A percentile compares a stretch with the other conserved stretches of the same genome.
Evolutionary conservation across 108 stramenopile species (phyloP).

Genomic region (Nitzschia palea): DNA sequence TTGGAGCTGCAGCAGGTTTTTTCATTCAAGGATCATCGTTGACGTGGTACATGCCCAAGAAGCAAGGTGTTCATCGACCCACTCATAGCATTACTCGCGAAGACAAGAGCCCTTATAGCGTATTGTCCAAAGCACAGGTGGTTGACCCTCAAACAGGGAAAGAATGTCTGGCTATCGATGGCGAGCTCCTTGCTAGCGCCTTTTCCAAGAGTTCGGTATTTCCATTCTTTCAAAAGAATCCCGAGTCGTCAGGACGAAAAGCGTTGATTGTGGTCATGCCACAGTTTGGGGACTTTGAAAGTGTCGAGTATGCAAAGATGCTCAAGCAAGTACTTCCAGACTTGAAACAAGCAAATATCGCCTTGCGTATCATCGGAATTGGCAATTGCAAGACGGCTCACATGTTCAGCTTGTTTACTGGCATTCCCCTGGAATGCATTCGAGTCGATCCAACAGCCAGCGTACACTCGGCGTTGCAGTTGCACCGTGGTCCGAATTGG

Average conservation of each 20-base stretch:
- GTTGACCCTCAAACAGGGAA: neutral
- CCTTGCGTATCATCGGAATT: constrained; percentile 48
- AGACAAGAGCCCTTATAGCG: neutral
- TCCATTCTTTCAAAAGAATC: neutral
- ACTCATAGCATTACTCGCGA: neutral
- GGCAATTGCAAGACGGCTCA: constrained; percentile 38
- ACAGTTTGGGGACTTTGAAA: constrained; percentile 68
- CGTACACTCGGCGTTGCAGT: constrained; percentile 38
- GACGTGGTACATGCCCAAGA: constrained; percentile 7
- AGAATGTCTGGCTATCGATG: neutral
- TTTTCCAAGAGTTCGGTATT: neutral
- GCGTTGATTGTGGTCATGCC: constrained; percentile 53
- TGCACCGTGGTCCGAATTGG: constrained; percentile 53
- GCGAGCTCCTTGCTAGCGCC: neutral
- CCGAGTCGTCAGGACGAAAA: constrained; percentile 9
- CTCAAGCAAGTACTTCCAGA: constrained; percentile 31
- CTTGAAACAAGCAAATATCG: constrained; percentile 36
- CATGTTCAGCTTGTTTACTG: constrained; percentile 41
- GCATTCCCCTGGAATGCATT: constrained; percentile 31
- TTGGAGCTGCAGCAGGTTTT: neutral
- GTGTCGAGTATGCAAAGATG: constrained; percentile 45
- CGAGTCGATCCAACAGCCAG: constrained; percentile 41
- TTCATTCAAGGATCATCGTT: neutral
- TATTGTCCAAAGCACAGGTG: constrained; percentile 2
- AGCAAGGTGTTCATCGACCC: neutral